A percentile compares a stretch with the other conserved stretches of the same genome.
phyloP scores from a whole-genome alignment of 768 basidiomycete genomes.

The Xerocomellus chrysenteron region DNA sequence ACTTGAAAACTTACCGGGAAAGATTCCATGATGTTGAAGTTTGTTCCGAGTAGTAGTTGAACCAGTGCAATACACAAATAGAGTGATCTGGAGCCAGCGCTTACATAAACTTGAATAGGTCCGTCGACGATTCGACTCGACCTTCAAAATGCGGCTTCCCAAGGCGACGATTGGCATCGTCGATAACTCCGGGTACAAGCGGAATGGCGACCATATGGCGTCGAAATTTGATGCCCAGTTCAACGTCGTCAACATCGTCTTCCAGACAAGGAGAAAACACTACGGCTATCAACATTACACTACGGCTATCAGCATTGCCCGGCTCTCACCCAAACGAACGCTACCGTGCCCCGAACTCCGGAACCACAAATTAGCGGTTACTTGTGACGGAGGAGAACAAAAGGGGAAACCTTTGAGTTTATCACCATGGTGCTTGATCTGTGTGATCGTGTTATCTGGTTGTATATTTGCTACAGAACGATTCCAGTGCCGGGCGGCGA shows the following conservation, averaged over 20 bases:
- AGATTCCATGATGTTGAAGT: too few relatives aligned
- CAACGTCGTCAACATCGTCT: slow-evolving; percentile 87
- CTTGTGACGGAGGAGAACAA: too few relatives aligned
- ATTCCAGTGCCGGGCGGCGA: too few relatives aligned
- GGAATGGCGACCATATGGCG: slow-evolving; percentile 88
- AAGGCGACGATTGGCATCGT: slow-evolving; percentile 98
- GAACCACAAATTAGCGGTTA: slow-evolving; percentile 44
- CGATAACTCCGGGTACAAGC: slow-evolving; percentile 97
- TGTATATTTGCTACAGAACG: too few relatives aligned
- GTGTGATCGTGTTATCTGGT: too few relatives aligned
- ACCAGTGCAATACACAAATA: background rate
- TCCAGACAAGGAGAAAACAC: slow-evolving; percentile 94
- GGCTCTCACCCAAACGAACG: slow-evolving; percentile 83
- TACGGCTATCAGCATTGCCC: slow-evolving; percentile 90
- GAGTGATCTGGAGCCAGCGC: too few relatives aligned
- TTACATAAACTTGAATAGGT: too few relatives aligned
- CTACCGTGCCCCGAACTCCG: too few relatives aligned
- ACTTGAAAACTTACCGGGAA: too few relatives aligned
- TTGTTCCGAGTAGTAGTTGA: too few relatives aligned
- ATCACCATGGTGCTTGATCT: too few relatives aligned
- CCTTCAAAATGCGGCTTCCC: slow-evolving; percentile 69
- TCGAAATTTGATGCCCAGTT: slow-evolving; percentile 88
- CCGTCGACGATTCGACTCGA: slow-evolving; percentile 3
- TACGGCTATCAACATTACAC: slow-evolving; percentile 88
- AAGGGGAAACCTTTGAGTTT: background rate